Evolutionary conservation across 140 eudicot genomes (phyloP).

Genomic region (Ambrosia hybrid): DNA sequence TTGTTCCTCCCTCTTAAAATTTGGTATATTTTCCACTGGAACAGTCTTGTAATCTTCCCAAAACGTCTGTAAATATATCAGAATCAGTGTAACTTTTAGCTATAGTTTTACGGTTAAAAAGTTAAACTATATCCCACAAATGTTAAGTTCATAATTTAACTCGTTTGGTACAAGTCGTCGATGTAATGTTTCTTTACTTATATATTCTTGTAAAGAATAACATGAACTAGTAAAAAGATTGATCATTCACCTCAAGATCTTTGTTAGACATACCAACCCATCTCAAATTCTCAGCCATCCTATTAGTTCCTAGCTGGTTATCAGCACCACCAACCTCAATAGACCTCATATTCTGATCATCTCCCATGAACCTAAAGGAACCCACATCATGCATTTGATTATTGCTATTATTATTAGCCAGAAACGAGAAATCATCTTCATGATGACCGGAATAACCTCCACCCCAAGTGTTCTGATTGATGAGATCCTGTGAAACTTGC

Average conservation of each 20-base stretch:
- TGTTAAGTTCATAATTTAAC: background rate
- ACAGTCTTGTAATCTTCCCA: slow-evolving; percentile 62
- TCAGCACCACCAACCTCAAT: slow-evolving; percentile 46
- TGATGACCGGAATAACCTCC: slow-evolving; percentile 43
- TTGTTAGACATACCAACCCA: slow-evolving; percentile 84
- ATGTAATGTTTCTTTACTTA: background rate
- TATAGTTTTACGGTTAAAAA: background rate
- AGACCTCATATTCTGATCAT: slow-evolving; percentile 40
- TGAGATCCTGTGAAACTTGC: slow-evolving; percentile 72
- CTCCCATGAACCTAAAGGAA: slow-evolving; percentile 47
- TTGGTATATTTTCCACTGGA: slow-evolving; percentile 56
- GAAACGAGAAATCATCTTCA: slow-evolving; percentile 63
- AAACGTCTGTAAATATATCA: slow-evolving; percentile 40
- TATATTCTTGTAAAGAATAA: background rate
- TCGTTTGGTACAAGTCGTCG: background rate
- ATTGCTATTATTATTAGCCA: slow-evolving; percentile 31
- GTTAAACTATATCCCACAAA: slow-evolving; percentile 2
- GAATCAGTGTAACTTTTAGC: background rate
- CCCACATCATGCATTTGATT: slow-evolving; percentile 44
- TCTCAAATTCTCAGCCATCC: slow-evolving; percentile 58
- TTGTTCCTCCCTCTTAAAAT: slow-evolving; percentile 40
- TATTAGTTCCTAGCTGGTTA: slow-evolving; percentile 43
- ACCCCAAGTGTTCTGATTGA: slow-evolving; percentile 67
- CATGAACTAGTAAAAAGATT: slow-evolving; percentile 4
- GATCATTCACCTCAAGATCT: slow-evolving; percentile 48